Conservation (phyloP, 208 protist species). For the Acanthamoeba lenticulata region DNA sequence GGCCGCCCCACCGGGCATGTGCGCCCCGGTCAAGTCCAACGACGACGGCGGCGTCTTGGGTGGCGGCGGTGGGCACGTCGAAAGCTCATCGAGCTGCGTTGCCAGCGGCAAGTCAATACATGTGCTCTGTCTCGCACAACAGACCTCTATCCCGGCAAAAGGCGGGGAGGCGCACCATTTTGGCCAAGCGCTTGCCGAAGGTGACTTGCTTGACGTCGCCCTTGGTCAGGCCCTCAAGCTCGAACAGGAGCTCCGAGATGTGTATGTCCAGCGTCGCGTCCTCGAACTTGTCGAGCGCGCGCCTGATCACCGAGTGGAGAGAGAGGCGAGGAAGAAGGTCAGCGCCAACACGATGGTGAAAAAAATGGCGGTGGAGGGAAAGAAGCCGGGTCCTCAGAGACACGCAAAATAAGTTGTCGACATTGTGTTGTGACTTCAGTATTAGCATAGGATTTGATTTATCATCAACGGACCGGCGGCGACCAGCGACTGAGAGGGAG, state of each 20-base stretch:
- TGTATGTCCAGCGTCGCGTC: not conserved
- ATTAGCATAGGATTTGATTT: no score
- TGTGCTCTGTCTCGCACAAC: no score
- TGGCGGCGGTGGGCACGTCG: not conserved
- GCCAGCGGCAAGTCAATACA: no score
- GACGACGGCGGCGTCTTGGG: not conserved
- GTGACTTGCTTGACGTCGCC: slow-evolving; percentile 49
- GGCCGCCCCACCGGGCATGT: not conserved
- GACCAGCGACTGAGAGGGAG: no score
- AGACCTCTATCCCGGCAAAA: no score
- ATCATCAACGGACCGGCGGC: no score
- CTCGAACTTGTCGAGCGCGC: not conserved
- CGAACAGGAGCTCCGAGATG: not conserved
- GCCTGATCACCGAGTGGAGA: not conserved
- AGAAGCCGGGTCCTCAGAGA: no score
- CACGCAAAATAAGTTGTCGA: no score
- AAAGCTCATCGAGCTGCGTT: not conserved
- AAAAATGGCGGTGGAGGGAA: no score
- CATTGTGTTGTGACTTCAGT: no score
- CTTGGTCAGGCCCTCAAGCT: slow-evolving; percentile 24
- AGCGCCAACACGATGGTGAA: no score
- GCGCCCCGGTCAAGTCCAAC: not conserved
- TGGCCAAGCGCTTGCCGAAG: slow-evolving; percentile 25
- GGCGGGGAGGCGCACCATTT: not conserved
- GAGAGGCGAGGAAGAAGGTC: no score